Percentiles rank a stretch among this genome's conserved stretches.
Conservation (phyloP, 225 moss, liverwort and hornwort species). For the Polytrichum commune region DNA sequence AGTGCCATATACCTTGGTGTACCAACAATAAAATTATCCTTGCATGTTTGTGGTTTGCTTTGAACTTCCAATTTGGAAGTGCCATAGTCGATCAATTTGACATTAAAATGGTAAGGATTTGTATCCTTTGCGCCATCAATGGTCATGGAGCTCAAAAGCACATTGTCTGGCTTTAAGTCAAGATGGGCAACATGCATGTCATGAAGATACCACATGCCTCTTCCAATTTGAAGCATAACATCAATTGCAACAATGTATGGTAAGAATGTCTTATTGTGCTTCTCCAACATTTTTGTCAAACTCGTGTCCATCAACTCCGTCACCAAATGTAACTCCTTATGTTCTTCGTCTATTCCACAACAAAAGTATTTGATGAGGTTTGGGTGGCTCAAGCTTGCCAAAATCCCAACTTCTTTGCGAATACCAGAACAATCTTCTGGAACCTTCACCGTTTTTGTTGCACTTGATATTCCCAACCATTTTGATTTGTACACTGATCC, state of each 20-base stretch:
- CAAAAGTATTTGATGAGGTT: no score
- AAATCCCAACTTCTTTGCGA: no score
- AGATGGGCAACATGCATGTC: constrained; percentile 30
- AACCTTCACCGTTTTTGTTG: no score
- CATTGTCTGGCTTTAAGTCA: constrained; percentile 29
- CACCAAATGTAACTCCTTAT: no score
- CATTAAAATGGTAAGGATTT: constrained; percentile 14
- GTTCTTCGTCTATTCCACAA: no score
- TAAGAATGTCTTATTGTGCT: constrained; percentile 9
- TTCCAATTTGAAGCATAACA: constrained; percentile 39
- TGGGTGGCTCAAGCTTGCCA: no score
- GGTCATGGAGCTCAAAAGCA: constrained; percentile 11
- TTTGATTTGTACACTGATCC: constrained; percentile 5
- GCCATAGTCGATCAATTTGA: constrained; percentile 42
- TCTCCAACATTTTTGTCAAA: constrained; percentile 23
- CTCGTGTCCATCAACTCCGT: neutral
- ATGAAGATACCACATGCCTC: constrained; percentile 44
- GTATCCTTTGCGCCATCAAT: neutral
- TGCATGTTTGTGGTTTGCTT: neutral
- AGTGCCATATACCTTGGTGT: constrained; percentile 18
- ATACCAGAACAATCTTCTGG: no score
- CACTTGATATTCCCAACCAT: no score
- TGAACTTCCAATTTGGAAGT: constrained; percentile 18
- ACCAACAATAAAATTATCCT: neutral
- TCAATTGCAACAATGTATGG: constrained; percentile 31